These are phyloP conservation scores for Senna tora DNA, from an alignment of 306 rosid species.

Conservation along the genomic window DNA sequence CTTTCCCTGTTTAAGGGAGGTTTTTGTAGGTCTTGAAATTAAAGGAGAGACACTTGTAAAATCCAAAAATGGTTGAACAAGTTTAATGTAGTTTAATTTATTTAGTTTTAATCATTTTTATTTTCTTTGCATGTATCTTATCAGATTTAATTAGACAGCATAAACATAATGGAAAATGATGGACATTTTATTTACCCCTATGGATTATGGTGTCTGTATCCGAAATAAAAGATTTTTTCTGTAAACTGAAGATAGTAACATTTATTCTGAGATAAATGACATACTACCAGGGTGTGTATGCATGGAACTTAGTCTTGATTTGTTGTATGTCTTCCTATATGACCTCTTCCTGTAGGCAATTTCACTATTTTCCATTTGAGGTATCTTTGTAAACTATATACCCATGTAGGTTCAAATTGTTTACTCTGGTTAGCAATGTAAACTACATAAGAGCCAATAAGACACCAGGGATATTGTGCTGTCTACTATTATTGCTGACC, in stretches of 20 bases:
- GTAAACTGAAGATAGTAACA: not conserved
- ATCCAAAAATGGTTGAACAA: not conserved
- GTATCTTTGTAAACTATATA: not conserved
- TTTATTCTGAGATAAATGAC: not conserved
- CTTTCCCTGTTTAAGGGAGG: not conserved
- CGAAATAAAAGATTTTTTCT: not conserved
- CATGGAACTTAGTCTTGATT: conserved; percentile 3
- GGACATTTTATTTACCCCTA: too few relatives aligned
- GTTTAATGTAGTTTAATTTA: not conserved
- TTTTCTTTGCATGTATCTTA: conserved; percentile 10
- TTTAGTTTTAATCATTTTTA: conserved; percentile 8
- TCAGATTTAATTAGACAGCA: conserved; percentile 3
- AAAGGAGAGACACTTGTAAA: not conserved
- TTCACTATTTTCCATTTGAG: not conserved
- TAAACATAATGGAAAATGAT: not conserved
- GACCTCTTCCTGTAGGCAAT: not conserved
- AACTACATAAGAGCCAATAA: not conserved
- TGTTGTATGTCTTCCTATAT: not conserved
- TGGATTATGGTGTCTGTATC: not conserved
- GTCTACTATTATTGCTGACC: conserved; percentile 8
- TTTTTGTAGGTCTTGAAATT: not conserved
- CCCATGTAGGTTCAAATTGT: conserved; percentile 8
- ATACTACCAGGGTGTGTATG: not conserved
- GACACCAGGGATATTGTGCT: conserved; percentile 22
- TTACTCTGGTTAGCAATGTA: conserved; percentile 20